Evolutionary conservation across 441 rosid species (phyloP).

Genomic region (Euphorbia celastroides): DNA sequence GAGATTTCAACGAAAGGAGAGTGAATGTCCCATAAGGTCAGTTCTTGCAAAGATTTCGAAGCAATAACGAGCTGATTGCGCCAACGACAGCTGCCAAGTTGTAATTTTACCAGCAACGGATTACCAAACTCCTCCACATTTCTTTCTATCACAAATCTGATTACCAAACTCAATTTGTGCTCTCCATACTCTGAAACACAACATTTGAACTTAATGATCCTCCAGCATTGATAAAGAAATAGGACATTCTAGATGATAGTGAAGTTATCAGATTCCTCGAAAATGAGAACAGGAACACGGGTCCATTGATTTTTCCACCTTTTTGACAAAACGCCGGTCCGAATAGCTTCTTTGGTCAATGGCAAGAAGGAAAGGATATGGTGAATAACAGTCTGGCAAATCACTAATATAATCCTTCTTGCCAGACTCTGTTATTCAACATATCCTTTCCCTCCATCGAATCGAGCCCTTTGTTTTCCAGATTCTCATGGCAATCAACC

Average conservation of each 20-base stretch:
- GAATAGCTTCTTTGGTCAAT: constrained; percentile 11
- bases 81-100: not conserved
- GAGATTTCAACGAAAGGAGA: not conserved
- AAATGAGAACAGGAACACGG: not conserved
- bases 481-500: not conserved
- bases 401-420: constrained; percentile 18
- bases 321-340: constrained; percentile 15
- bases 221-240: not conserved
- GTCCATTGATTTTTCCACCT: constrained; percentile 19
- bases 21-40: not conserved
- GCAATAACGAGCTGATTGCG: not conserved
- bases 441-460: not conserved
- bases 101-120: constrained; percentile 15
- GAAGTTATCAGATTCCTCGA: not conserved
- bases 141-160: constrained; percentile 9
- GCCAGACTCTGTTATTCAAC: too few species aligned
- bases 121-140: constrained; percentile 8
- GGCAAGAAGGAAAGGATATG: constrained; percentile 20
- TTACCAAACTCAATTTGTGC: not conserved
- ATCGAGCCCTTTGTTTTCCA: not conserved
- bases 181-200: not conserved
- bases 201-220: constrained; percentile 3
- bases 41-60: constrained; percentile 6
- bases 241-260: not conserved
- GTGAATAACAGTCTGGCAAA: constrained; percentile 20